A percentile compares a stretch with the other conserved stretches of the same genome.
Evolutionary conservation across 1,139 yeast species (phyloP).

Genomic region (Kodamaea arcana): DNA sequence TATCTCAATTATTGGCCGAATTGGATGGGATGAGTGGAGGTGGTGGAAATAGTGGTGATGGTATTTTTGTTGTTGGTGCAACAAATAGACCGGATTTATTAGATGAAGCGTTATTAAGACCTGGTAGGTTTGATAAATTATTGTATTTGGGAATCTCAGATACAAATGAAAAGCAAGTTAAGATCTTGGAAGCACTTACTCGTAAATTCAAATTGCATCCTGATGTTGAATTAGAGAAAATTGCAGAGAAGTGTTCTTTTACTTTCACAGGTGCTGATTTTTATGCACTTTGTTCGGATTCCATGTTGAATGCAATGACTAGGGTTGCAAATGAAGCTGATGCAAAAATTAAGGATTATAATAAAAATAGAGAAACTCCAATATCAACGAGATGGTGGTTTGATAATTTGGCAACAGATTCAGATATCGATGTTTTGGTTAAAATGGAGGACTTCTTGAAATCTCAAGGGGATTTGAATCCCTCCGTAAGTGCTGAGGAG

Average conservation of each 20-base stretch:
- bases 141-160: slow-evolving; percentile 89
- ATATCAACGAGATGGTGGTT: slow-evolving; percentile 87
- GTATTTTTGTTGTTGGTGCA: slow-evolving; percentile 96
- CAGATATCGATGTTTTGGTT: slow-evolving; percentile 69
- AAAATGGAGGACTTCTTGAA: slow-evolving; percentile 67
- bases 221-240: slow-evolving; percentile 53
- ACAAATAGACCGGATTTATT: slow-evolving; percentile 92
- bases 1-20: slow-evolving; percentile 89
- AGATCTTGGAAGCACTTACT: slow-evolving; percentile 83
- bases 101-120: slow-evolving; percentile 90
- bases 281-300: slow-evolving; percentile 91
- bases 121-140: slow-evolving; percentile 96
- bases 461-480: slow-evolving; percentile 68
- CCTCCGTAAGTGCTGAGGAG: slow-evolving; percentile 88
- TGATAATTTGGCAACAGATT: slow-evolving; percentile 68
- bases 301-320: slow-evolving; percentile 94
- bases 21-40: slow-evolving; percentile 91
- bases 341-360: slow-evolving; percentile 52
- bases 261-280: slow-evolving; percentile 97
- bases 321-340: slow-evolving; percentile 80
- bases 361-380: slow-evolving; percentile 34
- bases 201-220: slow-evolving; percentile 68
- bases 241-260: slow-evolving; percentile 76
- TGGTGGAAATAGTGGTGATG: slow-evolving; percentile 63
- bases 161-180: slow-evolving; percentile 82